Evolutionary conservation across 2,329 filamentous ascomycete genomes (phyloP).

Genomic region (Scopulariopsis brevicaulis): DNA sequence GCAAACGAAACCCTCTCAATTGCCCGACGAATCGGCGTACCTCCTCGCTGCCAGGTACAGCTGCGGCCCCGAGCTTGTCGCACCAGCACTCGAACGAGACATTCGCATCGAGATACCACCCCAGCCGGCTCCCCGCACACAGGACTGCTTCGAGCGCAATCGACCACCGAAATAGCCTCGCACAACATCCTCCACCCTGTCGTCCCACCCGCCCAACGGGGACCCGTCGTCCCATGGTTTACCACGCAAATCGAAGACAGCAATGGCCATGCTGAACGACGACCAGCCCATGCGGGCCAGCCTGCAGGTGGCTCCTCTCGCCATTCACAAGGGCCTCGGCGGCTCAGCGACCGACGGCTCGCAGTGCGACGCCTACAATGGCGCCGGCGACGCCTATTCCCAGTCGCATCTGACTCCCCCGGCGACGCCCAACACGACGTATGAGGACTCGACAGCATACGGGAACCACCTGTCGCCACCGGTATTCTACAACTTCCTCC

Average conservation of each 20-base stretch:
- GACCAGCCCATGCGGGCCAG: slow-evolving; percentile 40
- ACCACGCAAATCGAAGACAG: neutral
- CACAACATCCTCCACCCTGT: neutral
- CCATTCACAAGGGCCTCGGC: slow-evolving; percentile 32
- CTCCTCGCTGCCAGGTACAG: neutral
- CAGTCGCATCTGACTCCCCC: slow-evolving; percentile 65
- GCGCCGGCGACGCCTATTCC: slow-evolving; percentile 28
- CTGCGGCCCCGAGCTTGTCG: neutral
- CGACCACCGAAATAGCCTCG: neutral
- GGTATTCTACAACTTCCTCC: slow-evolving; percentile 86
- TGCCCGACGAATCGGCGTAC: neutral
- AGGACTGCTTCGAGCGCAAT: neutral
- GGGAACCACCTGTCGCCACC: slow-evolving; percentile 34
- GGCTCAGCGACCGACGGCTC: neutral
- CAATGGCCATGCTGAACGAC: slow-evolving; percentile 5
- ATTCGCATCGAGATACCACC: neutral
- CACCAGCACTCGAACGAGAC: neutral
- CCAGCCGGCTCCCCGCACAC: neutral
- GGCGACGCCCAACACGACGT: slow-evolving; percentile 58
- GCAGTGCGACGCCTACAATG: slow-evolving; percentile 7
- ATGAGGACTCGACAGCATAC: slow-evolving; percentile 40
- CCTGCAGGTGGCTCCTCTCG: slow-evolving; percentile 49
- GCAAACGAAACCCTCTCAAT: neutral
- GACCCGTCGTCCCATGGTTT: slow-evolving; percentile 2
- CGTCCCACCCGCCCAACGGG: neutral